phyloP scores from a whole-genome alignment of 345 rosid species.

The Eutrema yunnanense region DNA sequence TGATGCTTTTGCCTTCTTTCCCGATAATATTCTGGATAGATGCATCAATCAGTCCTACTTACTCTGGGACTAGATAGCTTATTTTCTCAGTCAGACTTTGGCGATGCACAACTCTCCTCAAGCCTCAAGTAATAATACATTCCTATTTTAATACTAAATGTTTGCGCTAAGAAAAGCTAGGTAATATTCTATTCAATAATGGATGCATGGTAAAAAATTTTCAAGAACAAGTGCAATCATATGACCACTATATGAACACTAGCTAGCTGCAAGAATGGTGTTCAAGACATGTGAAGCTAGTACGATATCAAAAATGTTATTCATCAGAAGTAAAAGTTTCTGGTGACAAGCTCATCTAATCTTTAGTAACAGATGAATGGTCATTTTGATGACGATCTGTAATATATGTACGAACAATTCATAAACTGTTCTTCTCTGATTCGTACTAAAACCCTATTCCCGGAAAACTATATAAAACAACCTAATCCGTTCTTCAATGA shows the following conservation, averaged over 20 bases:
- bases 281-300: slow-evolving; percentile 12
- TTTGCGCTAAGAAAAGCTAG: background rate
- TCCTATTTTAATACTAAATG: background rate
- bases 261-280: background rate
- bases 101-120: background rate
- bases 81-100: background rate
- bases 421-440: background rate
- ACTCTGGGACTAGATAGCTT: background rate
- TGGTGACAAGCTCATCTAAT: background rate
- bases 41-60: background rate
- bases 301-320: background rate
- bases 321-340: background rate
- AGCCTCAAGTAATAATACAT: background rate
- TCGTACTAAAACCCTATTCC: background rate
- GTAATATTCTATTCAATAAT: background rate
- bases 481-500: background rate
- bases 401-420: background rate
- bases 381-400: background rate
- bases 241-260: too few relatives aligned
- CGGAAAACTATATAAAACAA: background rate
- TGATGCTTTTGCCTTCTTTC: slow-evolving; percentile 64
- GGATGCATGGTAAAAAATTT: background rate
- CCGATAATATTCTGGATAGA: slow-evolving; percentile 72
- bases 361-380: background rate
- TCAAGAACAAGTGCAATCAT: background rate